Conservation (phyloP, 1,284 basidiomycete genomes). For the Schizophyllum commune region DNA sequence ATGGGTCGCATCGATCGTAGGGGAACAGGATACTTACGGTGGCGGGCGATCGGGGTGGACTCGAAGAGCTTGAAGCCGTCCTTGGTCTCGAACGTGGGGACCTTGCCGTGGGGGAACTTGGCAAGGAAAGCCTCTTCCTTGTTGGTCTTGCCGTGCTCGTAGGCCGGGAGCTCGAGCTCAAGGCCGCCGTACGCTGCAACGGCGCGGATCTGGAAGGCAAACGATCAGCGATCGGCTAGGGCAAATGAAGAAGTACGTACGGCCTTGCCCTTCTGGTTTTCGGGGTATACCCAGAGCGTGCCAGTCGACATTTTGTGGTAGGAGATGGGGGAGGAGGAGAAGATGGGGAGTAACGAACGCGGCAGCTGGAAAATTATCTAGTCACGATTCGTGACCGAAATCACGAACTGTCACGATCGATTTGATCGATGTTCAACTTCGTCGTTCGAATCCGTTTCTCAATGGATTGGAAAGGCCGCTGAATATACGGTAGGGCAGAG, state of each 20-base stretch:
- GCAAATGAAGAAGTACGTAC: conserved; percentile 30
- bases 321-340: conserved; percentile 11
- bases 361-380: no score
- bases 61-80: conserved; percentile 83
- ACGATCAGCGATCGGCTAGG: not conserved
- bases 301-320: conserved; percentile 37
- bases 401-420: no score
- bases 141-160: conserved; percentile 70
- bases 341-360: no score
- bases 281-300: conserved; percentile 50
- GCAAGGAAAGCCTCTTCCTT: conserved; percentile 67
- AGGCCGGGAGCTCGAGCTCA: conserved; percentile 53
- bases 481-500: no score
- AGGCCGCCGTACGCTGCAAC: conserved; percentile 68
- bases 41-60: conserved; percentile 75
- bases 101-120: conserved; percentile 81
- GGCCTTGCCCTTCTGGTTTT: conserved; percentile 36
- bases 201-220: conserved; percentile 52
- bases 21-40: conserved; percentile 56
- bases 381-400: no score
- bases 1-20: conserved; percentile 18
- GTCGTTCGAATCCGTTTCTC: no score
- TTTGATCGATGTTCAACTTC: no score
- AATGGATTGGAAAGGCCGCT: no score
- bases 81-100: conserved; percentile 73